A percentile compares a stretch with the other conserved stretches of the same genome.
Conservation (phyloP, 2,329 filamentous ascomycete genomes). For the Chaetomium strumarium region DNA sequence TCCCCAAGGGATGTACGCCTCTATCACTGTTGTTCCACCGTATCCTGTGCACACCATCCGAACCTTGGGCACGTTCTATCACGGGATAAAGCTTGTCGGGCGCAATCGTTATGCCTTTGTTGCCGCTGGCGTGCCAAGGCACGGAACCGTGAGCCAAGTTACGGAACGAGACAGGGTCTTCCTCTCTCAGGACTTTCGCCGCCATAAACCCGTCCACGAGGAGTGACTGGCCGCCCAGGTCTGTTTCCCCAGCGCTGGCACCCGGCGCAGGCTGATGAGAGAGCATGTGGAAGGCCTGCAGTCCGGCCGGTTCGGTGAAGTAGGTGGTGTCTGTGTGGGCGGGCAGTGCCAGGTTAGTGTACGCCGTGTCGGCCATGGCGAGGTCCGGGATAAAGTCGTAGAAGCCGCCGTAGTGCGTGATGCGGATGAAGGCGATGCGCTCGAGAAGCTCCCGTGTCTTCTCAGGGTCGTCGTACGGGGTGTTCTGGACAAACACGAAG, state of each 20-base stretch:
- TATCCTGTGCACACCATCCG: constrained; percentile 45
- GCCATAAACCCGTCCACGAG: constrained; percentile 83
- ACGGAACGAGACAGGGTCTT: constrained; percentile 52
- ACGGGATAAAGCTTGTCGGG: constrained; percentile 68
- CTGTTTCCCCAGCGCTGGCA: constrained; percentile 11
- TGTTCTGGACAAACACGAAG: constrained; percentile 69
- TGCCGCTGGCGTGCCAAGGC: constrained; percentile 83
- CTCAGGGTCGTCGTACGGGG: constrained; percentile 58
- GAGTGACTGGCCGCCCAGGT: constrained; percentile 64
- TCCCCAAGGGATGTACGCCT: constrained; percentile 56
- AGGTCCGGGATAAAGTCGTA: constrained; percentile 86
- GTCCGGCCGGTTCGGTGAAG: constrained; percentile 83
- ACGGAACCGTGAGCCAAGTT: constrained; percentile 53
- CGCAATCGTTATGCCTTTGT: constrained; percentile 73
- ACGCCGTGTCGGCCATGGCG: constrained; percentile 82
- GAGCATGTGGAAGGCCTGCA: constrained; percentile 89
- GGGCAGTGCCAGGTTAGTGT: constrained; percentile 75
- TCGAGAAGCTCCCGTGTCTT: constrained; percentile 70
- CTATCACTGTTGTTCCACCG: constrained; percentile 94
- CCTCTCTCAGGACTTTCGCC: constrained; percentile 51
- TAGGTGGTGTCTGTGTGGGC: constrained; percentile 95
- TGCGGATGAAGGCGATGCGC: constrained; percentile 77
- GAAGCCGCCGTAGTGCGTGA: constrained; percentile 81
- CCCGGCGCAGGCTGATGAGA: constrained; percentile 57
- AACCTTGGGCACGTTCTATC: constrained; percentile 50